Evolutionary conservation across 2,329 filamentous ascomycete species (phyloP).

Genomic region (Sclerotinia spermophila): DNA sequence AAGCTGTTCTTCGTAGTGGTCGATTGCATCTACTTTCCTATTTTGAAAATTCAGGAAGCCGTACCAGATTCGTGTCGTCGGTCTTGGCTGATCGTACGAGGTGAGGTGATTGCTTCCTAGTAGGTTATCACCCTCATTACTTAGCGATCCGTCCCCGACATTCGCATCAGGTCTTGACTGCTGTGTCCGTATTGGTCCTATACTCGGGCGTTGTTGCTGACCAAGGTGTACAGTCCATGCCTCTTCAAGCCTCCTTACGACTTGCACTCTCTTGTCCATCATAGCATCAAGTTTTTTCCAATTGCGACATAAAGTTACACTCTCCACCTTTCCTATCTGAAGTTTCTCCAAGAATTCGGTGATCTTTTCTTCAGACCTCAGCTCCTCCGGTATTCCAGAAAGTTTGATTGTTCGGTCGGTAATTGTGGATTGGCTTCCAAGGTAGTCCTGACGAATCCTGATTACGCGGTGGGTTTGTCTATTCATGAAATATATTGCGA

Average conservation of each 20-base stretch:
- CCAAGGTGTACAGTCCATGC: slow-evolving; percentile 77
- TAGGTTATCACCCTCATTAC: slow-evolving; percentile 57
- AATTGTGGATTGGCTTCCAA: slow-evolving; percentile 90
- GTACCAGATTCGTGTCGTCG: slow-evolving; percentile 72
- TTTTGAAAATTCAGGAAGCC: slow-evolving; percentile 70
- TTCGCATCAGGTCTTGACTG: slow-evolving; percentile 43
- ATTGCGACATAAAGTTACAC: slow-evolving; percentile 78
- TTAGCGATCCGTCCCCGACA: slow-evolving; percentile 42
- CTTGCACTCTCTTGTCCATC: slow-evolving; percentile 61
- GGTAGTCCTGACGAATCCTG: slow-evolving; percentile 79
- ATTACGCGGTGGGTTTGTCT: slow-evolving; percentile 83
- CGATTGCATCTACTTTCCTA: slow-evolving; percentile 80
- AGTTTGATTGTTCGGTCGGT: slow-evolving; percentile 92
- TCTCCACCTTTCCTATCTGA: slow-evolving; percentile 85
- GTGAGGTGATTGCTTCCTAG: slow-evolving; percentile 46
- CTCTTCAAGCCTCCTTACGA: slow-evolving; percentile 73
- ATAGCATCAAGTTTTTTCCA: slow-evolving; percentile 80
- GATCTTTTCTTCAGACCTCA: slow-evolving; percentile 78
- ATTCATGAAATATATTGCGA: slow-evolving; percentile 80
- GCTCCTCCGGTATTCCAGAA: slow-evolving; percentile 76
- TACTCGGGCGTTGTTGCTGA: slow-evolving; percentile 35
- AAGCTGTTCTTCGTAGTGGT: slow-evolving; percentile 88
- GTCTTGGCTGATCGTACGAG: slow-evolving; percentile 49
- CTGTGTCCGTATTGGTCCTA: slow-evolving; percentile 38
- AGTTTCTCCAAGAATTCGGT: slow-evolving; percentile 84